Evolutionary conservation across 192 early-diverging fungal genomes (phyloP).

Genomic region (Cetraspora pellucida): DNA sequence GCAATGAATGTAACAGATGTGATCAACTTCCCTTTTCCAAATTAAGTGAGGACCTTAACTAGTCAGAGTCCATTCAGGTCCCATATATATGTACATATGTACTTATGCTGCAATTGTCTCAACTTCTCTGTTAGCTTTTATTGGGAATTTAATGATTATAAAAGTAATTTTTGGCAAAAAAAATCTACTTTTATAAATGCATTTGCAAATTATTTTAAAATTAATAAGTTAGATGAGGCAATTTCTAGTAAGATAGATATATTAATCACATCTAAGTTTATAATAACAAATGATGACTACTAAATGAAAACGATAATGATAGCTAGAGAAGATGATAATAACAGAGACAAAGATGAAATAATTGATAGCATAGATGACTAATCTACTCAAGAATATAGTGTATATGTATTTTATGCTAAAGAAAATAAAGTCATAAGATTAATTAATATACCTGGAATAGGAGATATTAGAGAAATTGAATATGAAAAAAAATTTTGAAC

Average conservation of each 20-base stretch:
- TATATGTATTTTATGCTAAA: slow-evolving; percentile 34
- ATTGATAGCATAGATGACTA: neutral
- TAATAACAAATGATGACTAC: slow-evolving; percentile 7
- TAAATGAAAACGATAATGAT: slow-evolving; percentile 23
- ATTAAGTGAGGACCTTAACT: no score
- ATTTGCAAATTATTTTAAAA: slow-evolving; percentile 41
- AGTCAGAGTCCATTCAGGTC: no score
- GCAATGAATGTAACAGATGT: no score
- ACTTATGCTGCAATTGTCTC: no score
- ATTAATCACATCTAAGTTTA: slow-evolving; percentile 36
- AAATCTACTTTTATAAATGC: slow-evolving; percentile 44
- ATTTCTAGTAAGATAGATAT: slow-evolving; percentile 14
- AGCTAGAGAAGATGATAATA: slow-evolving; percentile 27
- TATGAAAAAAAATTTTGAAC: slow-evolving; percentile 39
- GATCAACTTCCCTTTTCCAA: no score
- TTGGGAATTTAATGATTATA: no score
- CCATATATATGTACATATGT: no score
- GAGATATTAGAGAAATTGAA: slow-evolving; percentile 34
- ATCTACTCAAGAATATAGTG: slow-evolving; percentile 30
- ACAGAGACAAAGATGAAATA: neutral
- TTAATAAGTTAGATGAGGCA: slow-evolving; percentile 34
- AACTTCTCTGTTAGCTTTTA: no score
- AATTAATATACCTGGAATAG: slow-evolving; percentile 40
- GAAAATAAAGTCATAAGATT: slow-evolving; percentile 34
- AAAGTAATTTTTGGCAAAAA: neutral